Evolutionary conservation across 192 early-diverging fungal genomes (phyloP), one percentile per base, ranked within the genome.

Genomic region (Coemansia sp.): DNA sequence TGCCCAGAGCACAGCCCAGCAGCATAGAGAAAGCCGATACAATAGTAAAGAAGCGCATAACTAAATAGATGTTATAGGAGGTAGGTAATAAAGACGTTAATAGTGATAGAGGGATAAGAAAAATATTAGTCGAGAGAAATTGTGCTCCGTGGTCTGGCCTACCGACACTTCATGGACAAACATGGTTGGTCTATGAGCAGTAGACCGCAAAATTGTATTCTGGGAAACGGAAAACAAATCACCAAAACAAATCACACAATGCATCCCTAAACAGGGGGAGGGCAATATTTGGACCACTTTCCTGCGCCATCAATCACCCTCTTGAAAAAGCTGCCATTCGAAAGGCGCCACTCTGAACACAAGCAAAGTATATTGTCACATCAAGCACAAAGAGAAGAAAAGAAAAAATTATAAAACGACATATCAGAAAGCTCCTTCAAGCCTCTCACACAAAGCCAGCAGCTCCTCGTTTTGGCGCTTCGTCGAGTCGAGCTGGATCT

Each of bases 401-500:
- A 62, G 48, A 13, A 19, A 39, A 19, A 29, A 55, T 40, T 46
- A 63, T 36, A 36, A 36, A 36, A 36, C 7, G 36, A 9, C 5
- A 15, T 15, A 34, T 40, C 36, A 61, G 20, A 24, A 36, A 4
- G 59, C 40, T 8, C 59, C 59, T 8, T 59, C 27, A 19, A 29
- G 20, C 42, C 61, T 11, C 46, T 81, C 71, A 48, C 70, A 76
- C 55, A 76, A 38, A 0, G 65, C 71, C 58, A 83, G 44, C 38
- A 83, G 76, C 62, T 83, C 72, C 50, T 75, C 66, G 51, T 78
- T 83, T 60, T 78, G 81, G 22, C 71, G 68, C 59, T 75, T 79
- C 5, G 72, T 66, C 42, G 72, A 74, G 36, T 79, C 72, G 15
- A 79, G 69, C 63, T 79, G 72, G 59, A 74, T 79, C 69, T 74